A percentile compares a stretch with the other conserved stretches of the same genome.
phyloP scores from a whole-genome alignment of 1,284 basidiomycete species.

The Puccinia horiana region DNA sequence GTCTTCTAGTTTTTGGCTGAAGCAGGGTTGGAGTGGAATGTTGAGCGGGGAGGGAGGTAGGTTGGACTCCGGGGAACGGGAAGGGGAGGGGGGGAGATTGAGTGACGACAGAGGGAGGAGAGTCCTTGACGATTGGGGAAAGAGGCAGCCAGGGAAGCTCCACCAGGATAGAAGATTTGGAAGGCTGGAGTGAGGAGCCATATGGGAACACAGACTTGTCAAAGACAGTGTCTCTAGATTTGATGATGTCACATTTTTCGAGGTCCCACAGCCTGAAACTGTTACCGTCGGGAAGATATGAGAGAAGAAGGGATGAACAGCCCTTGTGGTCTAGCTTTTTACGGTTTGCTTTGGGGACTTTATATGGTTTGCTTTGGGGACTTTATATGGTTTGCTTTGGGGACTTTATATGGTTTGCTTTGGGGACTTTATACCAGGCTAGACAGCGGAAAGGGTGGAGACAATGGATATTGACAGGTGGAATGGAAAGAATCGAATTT shows the following conservation, averaged over 20 bases:
- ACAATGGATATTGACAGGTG: not conserved
- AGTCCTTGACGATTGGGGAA: no score
- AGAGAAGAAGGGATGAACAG: not conserved
- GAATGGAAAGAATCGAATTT: not conserved
- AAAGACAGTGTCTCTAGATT: not conserved
- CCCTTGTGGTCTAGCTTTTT: conserved; percentile 11
- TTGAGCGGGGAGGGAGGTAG: no score
- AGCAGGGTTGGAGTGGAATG: no score
- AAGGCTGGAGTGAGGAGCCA: not conserved
- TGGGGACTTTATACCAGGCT: conserved; percentile 11
- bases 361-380: no score
- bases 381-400: no score
- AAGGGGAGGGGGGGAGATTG: no score
- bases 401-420: no score
- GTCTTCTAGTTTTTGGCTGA: no score
- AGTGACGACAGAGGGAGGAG: not conserved
- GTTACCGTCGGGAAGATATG: not conserved
- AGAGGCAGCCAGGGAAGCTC: not conserved
- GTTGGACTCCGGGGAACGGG: no score
- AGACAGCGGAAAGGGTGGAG: no score
- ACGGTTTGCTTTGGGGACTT: not conserved
- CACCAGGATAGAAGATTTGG: not conserved
- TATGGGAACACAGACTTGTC: not conserved
- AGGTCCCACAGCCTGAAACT: not conserved
- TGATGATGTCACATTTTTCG: not conserved